phyloP scores from a whole-genome alignment of 2,329 filamentous ascomycete species.

The Alternaria arbusti region DNA sequence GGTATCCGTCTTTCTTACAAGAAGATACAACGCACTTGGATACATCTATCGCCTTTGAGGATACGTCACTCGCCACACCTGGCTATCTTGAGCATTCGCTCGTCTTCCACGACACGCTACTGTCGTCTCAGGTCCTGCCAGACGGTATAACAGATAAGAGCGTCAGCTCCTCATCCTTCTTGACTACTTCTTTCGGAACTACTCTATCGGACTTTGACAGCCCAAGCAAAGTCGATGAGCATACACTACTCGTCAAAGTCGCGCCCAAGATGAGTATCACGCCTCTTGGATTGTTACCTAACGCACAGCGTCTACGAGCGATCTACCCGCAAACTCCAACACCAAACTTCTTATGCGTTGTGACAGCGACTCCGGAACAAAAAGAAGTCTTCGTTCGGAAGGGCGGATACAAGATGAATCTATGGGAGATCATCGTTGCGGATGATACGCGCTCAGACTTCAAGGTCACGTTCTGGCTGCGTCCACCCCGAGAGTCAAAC shows the following conservation, averaged over 20 bases:
- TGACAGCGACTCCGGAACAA: slow-evolving; percentile 74
- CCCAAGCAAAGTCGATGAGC: slow-evolving; percentile 23
- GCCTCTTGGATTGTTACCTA: slow-evolving; percentile 73
- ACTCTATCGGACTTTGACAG: slow-evolving; percentile 32
- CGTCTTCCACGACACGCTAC: slow-evolving; percentile 69
- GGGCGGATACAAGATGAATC: slow-evolving; percentile 59
- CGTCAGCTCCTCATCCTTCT: slow-evolving; percentile 40
- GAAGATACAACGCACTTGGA: slow-evolving; percentile 34
- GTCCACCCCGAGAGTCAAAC: slow-evolving; percentile 37
- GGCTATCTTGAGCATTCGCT: slow-evolving; percentile 80
- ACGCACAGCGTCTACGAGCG: slow-evolving; percentile 66
- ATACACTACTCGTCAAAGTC: slow-evolving; percentile 17
- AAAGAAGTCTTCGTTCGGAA: slow-evolving; percentile 72
- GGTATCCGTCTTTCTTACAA: slow-evolving; percentile 10
- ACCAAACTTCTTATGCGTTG: slow-evolving; percentile 78
- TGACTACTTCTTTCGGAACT: slow-evolving; percentile 48
- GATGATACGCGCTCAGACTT: slow-evolving; percentile 87
- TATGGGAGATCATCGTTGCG: slow-evolving; percentile 62
- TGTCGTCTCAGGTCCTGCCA: slow-evolving; percentile 62
- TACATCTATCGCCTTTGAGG: slow-evolving; percentile 27
- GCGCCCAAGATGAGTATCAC: slow-evolving; percentile 55
- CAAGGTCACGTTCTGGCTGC: slow-evolving; percentile 83
- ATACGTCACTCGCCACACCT: slow-evolving; percentile 21
- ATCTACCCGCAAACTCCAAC: slow-evolving; percentile 83
- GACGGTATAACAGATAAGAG: slow-evolving; percentile 36